Base-by-base conservation (phyloP, 2,329 filamentous ascomycete genomes). In the Cordyceps farinosa region DNA sequence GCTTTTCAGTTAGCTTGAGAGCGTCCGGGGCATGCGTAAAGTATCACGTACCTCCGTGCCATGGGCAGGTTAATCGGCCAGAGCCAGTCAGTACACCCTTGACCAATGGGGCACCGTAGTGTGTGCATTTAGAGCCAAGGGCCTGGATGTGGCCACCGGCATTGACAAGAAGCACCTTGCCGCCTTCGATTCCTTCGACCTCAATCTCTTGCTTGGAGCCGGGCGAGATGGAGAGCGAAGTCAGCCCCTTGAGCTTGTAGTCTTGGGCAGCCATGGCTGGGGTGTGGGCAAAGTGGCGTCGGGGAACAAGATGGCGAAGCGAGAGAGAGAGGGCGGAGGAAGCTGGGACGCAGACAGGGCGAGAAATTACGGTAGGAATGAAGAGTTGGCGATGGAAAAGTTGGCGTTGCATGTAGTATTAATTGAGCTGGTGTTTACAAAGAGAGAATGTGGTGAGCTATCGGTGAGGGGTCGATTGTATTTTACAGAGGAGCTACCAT, bases 91-190 rank as follows among this genome's bases (percentile, higher is more conserved):
- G 78, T 8, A 98, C 88, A 61, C 95, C 95, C 69, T 94, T 92
- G 60, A 87, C 86, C 67, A 99, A 78, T 15, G 95, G 95, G 47
- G 94, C 95, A 40, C 95, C 94, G 74, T 96, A 98, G 78, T 98
- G 94, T 10, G 87, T 90, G 75, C 95, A 99, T 69, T 89, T 95
- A 45, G 91, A 80, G 42, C 90, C 92, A 42, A 96, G 76, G 36
- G 93, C 95, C 73, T 93, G 88, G 17, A 94, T 80, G 69, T 89
- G 85, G 68, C 89, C 90, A 61, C 87, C 87, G 11, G 89, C 82
- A 72, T 96, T 96, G 67, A 95, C 82, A 5, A 99, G 83, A 5
- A 99, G 81, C 3, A 99, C 88, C 76, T 97, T 98, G 66, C 87
- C 91, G 44, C 85, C 87, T 63, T 94, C 88, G 50, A 99, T 82